Conservation (phyloP, 2,329 filamentous ascomycete genomes). For the Penicillium sp. region DNA sequence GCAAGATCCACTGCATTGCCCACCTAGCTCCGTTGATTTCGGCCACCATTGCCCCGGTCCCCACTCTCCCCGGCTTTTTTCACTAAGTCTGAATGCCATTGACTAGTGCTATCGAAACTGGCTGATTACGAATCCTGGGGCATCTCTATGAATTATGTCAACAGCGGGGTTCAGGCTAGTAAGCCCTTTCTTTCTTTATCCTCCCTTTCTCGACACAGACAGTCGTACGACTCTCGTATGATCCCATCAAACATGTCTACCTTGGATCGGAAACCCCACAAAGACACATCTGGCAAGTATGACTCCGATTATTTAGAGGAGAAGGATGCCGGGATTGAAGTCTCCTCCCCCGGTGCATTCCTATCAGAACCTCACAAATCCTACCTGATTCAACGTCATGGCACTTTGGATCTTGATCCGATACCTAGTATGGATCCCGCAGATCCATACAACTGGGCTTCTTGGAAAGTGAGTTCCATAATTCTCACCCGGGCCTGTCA, state of each 20-base stretch:
- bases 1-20: neutral
- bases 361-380: constrained; percentile 34
- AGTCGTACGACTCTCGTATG: neutral
- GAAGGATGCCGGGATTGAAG: constrained; percentile 9
- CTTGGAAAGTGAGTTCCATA: constrained; percentile 45
- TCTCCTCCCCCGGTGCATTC: constrained; percentile 5
- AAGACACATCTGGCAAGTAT: constrained; percentile 4
- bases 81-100: neutral
- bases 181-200: neutral
- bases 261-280: neutral
- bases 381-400: constrained; percentile 56
- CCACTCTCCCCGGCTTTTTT: neutral
- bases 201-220: neutral
- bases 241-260: constrained; percentile 6
- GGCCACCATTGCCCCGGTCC: constrained; percentile 1
- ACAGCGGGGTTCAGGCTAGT: constrained; percentile 6
- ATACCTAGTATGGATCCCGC: constrained; percentile 51
- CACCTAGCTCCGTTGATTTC: neutral
- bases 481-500: neutral
- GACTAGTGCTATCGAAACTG: neutral
- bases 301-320: constrained; percentile 17
- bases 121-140: neutral
- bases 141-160: too few species aligned
- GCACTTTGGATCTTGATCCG: constrained; percentile 55
- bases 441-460: constrained; percentile 59